A percentile compares a stretch with the other conserved stretches of the same genome.
Evolutionary conservation across 805 yeast genomes (phyloP).

Genomic region (Nakazawaea wyomingensis): DNA sequence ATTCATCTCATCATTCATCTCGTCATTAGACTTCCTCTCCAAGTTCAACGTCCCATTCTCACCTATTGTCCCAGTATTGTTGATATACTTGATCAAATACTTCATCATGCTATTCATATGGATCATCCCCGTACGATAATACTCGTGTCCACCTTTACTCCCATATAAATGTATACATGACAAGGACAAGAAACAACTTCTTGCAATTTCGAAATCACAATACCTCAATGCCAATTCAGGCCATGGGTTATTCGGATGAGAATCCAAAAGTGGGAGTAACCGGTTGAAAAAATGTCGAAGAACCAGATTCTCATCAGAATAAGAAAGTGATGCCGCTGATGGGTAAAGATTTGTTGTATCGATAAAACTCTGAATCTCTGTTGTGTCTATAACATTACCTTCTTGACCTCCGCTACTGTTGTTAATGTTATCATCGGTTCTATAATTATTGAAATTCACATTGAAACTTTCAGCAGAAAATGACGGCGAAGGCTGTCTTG

Average conservation of each 20-base stretch:
- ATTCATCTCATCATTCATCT: not conserved
- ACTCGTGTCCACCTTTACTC: constrained; percentile 45
- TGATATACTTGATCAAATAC: constrained; percentile 41
- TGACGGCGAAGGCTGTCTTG: too few relatives aligned
- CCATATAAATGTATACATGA: constrained; percentile 57
- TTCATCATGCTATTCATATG: constrained; percentile 56
- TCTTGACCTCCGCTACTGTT: constrained; percentile 2
- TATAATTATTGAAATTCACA: too few relatives aligned
- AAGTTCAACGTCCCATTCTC: constrained; percentile 3
- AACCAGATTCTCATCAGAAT: constrained; percentile 49
- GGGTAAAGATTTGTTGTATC: constrained; percentile 17
- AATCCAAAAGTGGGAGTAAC: constrained; percentile 47
- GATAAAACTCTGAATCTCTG: constrained; percentile 18
- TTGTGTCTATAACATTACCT: not conserved
- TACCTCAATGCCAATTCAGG: constrained; percentile 53
- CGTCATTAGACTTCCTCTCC: not conserved
- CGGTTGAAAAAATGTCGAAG: constrained; percentile 51
- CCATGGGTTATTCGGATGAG: constrained; percentile 59
- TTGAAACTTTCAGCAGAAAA: too few relatives aligned
- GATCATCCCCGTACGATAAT: constrained; percentile 45
- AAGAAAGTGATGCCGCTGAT: constrained; percentile 19
- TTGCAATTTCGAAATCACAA: constrained; percentile 53
- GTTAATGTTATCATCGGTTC: too few relatives aligned
- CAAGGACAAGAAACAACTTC: constrained; percentile 51
- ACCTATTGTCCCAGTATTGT: constrained; percentile 15